Percentiles rank a stretch among this genome's conserved stretches.
phyloP scores from a whole-genome alignment of 129 eudicot genomes.

The Gnaphalium uliginosum region DNA sequence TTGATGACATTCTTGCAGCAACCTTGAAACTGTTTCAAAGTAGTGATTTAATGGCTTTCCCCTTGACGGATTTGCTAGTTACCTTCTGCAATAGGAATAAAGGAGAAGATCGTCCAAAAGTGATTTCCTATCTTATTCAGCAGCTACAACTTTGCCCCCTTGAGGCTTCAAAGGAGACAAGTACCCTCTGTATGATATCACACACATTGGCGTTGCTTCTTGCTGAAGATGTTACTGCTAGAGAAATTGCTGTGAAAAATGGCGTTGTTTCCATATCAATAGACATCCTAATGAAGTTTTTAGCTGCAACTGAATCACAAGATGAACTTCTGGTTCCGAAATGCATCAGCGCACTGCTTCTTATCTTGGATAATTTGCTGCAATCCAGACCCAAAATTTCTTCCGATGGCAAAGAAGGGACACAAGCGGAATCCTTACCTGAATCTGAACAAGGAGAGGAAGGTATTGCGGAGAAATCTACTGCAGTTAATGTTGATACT shows the following conservation, averaged over 20 bases:
- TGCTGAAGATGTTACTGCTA: conserved; percentile 67
- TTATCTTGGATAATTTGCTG: conserved; percentile 79
- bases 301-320: conserved; percentile 44
- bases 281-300: conserved; percentile 61
- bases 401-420: conserved; percentile 50
- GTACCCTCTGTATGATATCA: conserved; percentile 70
- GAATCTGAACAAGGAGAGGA: conserved; percentile 47
- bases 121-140: conserved; percentile 67
- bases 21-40: conserved; percentile 83
- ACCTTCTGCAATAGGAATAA: conserved; percentile 88
- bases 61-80: conserved; percentile 77
- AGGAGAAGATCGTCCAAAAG: conserved; percentile 89
- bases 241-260: conserved; percentile 69
- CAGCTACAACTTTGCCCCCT: conserved; percentile 73
- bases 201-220: conserved; percentile 86
- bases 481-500: conserved; percentile 35
- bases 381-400: conserved; percentile 66
- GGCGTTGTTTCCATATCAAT: conserved; percentile 61
- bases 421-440: conserved; percentile 39
- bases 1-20: conserved; percentile 83
- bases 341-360: conserved; percentile 84
- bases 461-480: conserved; percentile 41
- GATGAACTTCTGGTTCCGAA: conserved; percentile 56
- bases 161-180: conserved; percentile 60
- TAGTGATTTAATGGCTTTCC: conserved; percentile 76